phyloP scores from a whole-genome alignment of 2,329 filamentous ascomycete species.

The Ascochyta viciae-villosae region DNA sequence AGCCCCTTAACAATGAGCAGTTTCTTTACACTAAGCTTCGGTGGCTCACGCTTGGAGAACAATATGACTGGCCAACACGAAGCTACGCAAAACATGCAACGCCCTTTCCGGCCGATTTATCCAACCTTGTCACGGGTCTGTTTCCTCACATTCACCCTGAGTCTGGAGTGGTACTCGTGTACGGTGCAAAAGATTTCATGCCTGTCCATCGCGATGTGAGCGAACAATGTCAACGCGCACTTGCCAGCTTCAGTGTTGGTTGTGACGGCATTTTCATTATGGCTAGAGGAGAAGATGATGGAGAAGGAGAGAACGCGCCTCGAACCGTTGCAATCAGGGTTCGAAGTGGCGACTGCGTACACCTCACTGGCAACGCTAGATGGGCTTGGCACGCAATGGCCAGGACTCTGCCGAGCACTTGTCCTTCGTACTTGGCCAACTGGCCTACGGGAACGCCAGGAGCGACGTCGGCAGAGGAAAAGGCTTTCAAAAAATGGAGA shows the following conservation, averaged over 20 bases:
- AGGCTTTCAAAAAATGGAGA: slow-evolving; percentile 48
- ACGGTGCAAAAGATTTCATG: slow-evolving; percentile 88
- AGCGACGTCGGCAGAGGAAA: slow-evolving; percentile 39
- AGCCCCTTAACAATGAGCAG: slow-evolving; percentile 72
- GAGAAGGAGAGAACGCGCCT: slow-evolving; percentile 38
- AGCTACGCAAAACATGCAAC: slow-evolving; percentile 77
- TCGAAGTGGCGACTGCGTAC: slow-evolving; percentile 85
- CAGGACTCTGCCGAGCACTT: slow-evolving; percentile 80
- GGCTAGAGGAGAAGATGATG: slow-evolving; percentile 56
- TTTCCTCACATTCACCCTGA: slow-evolving; percentile 84
- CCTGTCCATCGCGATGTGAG: slow-evolving; percentile 94
- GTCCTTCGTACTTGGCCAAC: slow-evolving; percentile 73
- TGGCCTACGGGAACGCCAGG: slow-evolving; percentile 68
- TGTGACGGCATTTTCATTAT: slow-evolving; percentile 89
- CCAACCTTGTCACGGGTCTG: slow-evolving; percentile 69
- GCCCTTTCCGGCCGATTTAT: slow-evolving; percentile 76
- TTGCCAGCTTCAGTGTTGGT: slow-evolving; percentile 88
- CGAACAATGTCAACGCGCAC: slow-evolving; percentile 79
- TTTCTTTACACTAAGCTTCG: slow-evolving; percentile 82
- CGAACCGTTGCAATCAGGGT: slow-evolving; percentile 55
- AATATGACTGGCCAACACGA: slow-evolving; percentile 95
- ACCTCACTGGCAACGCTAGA: slow-evolving; percentile 81
- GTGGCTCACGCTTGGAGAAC: slow-evolving; percentile 93
- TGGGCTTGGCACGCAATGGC: slow-evolving; percentile 97
- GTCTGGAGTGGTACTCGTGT: slow-evolving; percentile 93